These are phyloP conservation scores for Cladophialophora carrionii DNA, from an alignment of 2,329 filamentous ascomycete species.

Conservation along the genomic window DNA sequence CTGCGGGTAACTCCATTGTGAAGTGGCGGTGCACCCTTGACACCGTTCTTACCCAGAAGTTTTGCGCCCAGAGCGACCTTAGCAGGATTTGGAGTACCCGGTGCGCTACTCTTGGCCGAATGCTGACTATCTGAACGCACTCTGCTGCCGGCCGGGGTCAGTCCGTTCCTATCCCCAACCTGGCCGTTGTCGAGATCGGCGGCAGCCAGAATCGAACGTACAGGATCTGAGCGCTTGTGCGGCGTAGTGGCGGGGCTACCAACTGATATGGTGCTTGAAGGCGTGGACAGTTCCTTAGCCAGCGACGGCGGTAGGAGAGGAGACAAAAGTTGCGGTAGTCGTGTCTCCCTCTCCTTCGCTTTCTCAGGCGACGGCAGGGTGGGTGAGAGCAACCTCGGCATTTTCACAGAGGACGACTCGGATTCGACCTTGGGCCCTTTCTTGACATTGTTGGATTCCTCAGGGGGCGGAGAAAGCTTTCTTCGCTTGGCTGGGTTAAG, in stretches of 20 bases:
- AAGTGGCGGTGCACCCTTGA: conserved; percentile 25
- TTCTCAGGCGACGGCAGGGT: conserved; percentile 36
- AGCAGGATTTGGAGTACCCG: conserved; percentile 26
- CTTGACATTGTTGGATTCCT: conserved; percentile 14
- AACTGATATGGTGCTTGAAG: conserved; percentile 18
- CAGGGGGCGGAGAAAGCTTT: conserved; percentile 43
- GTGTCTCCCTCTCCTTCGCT: conserved; percentile 27
- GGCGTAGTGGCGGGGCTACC: conserved; percentile 26
- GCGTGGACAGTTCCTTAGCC: conserved; percentile 29
- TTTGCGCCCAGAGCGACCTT: conserved; percentile 26
- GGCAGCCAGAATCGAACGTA: conserved; percentile 32
- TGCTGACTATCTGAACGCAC: conserved; percentile 36
- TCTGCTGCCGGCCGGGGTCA: conserved; percentile 19
- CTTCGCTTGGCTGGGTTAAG: conserved; percentile 46
- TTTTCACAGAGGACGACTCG: conserved; percentile 24
- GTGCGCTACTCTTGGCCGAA: conserved; percentile 31
- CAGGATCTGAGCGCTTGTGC: conserved; percentile 33
- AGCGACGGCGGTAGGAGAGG: conserved; percentile 37
- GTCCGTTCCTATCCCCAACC: conserved; percentile 19
- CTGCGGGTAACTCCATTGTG: conserved; percentile 32
- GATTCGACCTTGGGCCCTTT: conserved; percentile 16
- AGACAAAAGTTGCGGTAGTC: conserved; percentile 36
- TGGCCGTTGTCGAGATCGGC: conserved; percentile 27
- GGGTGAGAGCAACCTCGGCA: conserved; percentile 35
- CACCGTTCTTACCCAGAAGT: conserved; percentile 25